Percentiles rank a stretch among this genome's conserved stretches.
Conservation (phyloP, 768 basidiomycete species). For the Gloeopeniophorella convolvens region DNA sequence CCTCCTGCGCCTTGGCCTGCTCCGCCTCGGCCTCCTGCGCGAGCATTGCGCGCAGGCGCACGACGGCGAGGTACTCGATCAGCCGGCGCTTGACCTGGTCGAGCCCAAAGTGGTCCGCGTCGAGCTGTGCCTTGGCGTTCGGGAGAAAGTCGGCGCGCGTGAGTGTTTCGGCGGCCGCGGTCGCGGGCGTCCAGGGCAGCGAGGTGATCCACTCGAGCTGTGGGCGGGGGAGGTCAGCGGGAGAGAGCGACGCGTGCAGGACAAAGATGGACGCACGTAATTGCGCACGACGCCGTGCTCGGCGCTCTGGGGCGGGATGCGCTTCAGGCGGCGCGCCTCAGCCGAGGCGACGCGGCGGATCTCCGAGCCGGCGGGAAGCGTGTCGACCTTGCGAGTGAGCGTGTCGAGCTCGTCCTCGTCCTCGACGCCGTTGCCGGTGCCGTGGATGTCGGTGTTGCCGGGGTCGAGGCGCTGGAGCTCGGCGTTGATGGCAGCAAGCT, state of each 20-base stretch:
- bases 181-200: conserved; percentile 71
- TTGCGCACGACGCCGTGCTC: conserved; percentile 85
- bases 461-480: conserved; percentile 55
- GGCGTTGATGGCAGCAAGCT: conserved; percentile 72
- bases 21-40: conserved; percentile 12
- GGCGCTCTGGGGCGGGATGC: conserved; percentile 85
- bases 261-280: conserved; percentile 47
- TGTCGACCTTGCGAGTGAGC: conserved; percentile 65
- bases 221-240: background rate
- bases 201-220: conserved; percentile 88
- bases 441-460: background rate
- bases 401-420: conserved; percentile 78
- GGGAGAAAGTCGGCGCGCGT: conserved; percentile 54
- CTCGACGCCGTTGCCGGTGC: conserved; percentile 28
- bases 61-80: conserved; percentile 88
- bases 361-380: conserved; percentile 65
- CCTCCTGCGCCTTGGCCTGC: conserved; percentile 16
- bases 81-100: conserved; percentile 89
- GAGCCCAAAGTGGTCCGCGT: conserved; percentile 86
- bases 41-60: conserved; percentile 40
- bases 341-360: conserved; percentile 76
- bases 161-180: conserved; percentile 33
- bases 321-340: conserved; percentile 78
- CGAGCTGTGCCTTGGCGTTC: conserved; percentile 72
- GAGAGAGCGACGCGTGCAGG: background rate